Percentiles rank a stretch among this genome's conserved stretches.
These are phyloP conservation scores for Pulveroboletus frians DNA, from an alignment of 768 basidiomycete species.

Conservation along the genomic window DNA sequence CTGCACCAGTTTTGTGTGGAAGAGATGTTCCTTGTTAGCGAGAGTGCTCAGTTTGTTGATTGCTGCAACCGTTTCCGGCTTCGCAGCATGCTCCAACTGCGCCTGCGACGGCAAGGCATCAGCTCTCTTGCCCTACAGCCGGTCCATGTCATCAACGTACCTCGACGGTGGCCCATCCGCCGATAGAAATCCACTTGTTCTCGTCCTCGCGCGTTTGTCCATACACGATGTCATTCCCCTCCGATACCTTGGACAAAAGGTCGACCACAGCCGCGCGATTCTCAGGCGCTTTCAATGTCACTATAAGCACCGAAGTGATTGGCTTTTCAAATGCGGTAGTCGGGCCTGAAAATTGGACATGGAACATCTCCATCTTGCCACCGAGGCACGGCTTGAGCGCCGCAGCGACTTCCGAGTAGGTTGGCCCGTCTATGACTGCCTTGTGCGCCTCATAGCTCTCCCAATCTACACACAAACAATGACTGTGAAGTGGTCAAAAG, in stretches of 20 bases:
- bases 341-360: slow-evolving; percentile 19
- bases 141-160: slow-evolving; percentile 7
- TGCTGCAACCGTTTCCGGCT: slow-evolving; percentile 4
- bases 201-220: slow-evolving; percentile 19
- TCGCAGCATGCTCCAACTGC: slow-evolving; percentile 6
- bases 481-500: neutral
- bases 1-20: slow-evolving; percentile 9
- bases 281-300: slow-evolving; percentile 21
- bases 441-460: slow-evolving; percentile 22
- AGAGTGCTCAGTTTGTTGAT: slow-evolving; percentile 13
- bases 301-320: slow-evolving; percentile 19
- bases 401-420: slow-evolving; percentile 1
- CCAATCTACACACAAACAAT: slow-evolving; percentile 19
- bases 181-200: slow-evolving; percentile 16
- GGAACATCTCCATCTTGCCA: slow-evolving; percentile 13
- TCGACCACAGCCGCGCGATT: slow-evolving; percentile 16
- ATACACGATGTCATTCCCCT: slow-evolving; percentile 15
- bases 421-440: slow-evolving; percentile 1
- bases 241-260: slow-evolving; percentile 8
- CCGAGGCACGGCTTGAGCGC: slow-evolving; percentile 4
- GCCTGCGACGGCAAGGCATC: slow-evolving; percentile 9
- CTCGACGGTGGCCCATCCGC: slow-evolving; percentile 24
- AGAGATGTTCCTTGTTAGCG: slow-evolving; percentile 10
- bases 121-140: neutral
- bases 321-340: slow-evolving; percentile 17